Evolutionary conservation across 768 basidiomycete species (phyloP).

Genomic region (Termitomyces sp.): DNA sequence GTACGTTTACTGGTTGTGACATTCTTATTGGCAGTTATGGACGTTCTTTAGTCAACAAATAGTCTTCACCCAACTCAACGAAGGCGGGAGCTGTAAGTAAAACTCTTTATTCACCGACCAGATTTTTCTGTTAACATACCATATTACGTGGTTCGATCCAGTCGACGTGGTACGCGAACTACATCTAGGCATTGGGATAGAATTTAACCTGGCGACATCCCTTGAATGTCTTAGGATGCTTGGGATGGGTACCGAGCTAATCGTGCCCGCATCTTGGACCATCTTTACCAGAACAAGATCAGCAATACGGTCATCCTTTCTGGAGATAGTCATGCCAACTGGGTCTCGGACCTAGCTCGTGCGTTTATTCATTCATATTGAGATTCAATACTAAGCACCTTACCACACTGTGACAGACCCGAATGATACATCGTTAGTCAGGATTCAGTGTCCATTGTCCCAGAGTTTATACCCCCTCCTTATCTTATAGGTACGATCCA

Average conservation of each 20-base stretch:
- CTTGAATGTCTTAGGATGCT: background rate
- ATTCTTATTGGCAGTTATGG: background rate
- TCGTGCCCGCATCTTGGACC: slow-evolving; percentile 46
- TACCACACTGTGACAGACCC: background rate
- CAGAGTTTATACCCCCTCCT: background rate
- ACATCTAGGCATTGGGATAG: too few species aligned
- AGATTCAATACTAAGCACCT: background rate
- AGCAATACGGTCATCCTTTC: slow-evolving; percentile 54
- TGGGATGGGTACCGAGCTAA: slow-evolving; percentile 49
- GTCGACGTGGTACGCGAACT: background rate
- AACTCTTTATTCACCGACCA: background rate
- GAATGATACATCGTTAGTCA: background rate
- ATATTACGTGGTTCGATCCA: background rate
- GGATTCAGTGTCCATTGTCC: background rate
- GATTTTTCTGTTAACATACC: background rate
- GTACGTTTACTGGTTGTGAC: background rate
- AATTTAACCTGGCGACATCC: background rate
- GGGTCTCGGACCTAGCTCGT: slow-evolving; percentile 58
- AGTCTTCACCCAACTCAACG: background rate
- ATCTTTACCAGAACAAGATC: slow-evolving; percentile 47
- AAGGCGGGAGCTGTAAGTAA: background rate
- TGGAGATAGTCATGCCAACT: slow-evolving; percentile 62
- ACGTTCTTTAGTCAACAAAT: background rate
- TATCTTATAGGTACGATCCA: background rate
- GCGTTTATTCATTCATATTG: slow-evolving; percentile 15